Evolutionary conservation across 2,329 filamentous ascomycete species (phyloP).

Genomic region (Rhynchosporium graminicola): DNA sequence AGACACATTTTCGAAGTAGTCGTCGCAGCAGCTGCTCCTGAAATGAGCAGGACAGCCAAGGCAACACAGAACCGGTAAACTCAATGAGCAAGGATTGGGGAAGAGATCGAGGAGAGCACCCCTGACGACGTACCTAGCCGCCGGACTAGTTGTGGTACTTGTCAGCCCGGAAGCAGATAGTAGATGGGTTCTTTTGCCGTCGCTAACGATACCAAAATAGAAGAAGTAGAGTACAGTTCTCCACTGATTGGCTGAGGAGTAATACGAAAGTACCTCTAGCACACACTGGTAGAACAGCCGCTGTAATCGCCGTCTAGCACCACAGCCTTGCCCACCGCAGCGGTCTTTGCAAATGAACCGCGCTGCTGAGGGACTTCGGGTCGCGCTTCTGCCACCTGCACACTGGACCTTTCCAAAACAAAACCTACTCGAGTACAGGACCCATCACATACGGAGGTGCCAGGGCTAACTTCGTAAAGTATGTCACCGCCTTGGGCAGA

Average conservation of each 20-base stretch:
- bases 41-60: no score
- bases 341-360: conserved; percentile 12
- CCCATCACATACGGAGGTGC: no score
- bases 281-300: neutral
- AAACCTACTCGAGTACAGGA: no score
- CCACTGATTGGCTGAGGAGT: neutral
- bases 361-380: neutral
- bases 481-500: no score
- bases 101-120: no score
- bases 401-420: no score
- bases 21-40: no score
- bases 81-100: no score
- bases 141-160: neutral
- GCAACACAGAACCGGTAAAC: no score
- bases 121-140: neutral
- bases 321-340: neutral
- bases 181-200: conserved; percentile 8
- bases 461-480: no score
- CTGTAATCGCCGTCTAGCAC: conserved; percentile 11
- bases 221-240: neutral
- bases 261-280: neutral
- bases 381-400: neutral
- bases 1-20: no score
- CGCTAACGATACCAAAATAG: conserved; percentile 5
- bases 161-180: neutral